Base-by-base conservation (phyloP, 345 rosid genomes). In the Dimocarpus longan region DNA sequence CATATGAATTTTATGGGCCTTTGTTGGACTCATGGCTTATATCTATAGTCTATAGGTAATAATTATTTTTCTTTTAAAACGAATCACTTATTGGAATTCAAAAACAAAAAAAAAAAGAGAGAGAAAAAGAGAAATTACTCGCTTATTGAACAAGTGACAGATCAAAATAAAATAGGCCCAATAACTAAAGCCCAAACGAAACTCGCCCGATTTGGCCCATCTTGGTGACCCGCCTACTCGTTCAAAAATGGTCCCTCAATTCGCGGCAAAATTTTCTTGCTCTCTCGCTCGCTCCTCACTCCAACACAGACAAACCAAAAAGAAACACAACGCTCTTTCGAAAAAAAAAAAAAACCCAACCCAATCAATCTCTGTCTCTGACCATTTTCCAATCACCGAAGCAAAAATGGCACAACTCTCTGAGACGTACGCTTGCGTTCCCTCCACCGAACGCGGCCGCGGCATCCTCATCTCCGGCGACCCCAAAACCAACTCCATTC, bases 391-490 rank as follows among this genome's bases (percentile, higher is more conserved):
- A 12, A 50, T 46, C 52, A 46, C 56, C 56, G 3, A 50, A 15
- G 16, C 57, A 52, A 52, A 60, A 70, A 81, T 80, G 87, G 81
- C 89, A 78, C 84, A 87, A 73, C 93, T 90, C 6, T 78, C 88
- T 1, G 98, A 96, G 76, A 92, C 98, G 75, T 96, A 90, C 66
- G 92, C 93, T 6, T 94, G 97, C 76, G 88, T 91, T 62, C 98
- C 98, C 3, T 89, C 95, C 13, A 92, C 98, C 8, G 99, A 96
- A 82, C 93, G 98, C 26, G 99, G 99, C 83, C 89, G 95, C 0
- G 98, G 99, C 48, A 93, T 94, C 80, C 84, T 94, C 60, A 90
- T 94, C 78, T 88, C 97, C 59, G 98, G 98, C 39, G 84, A 86
- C 70, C 84, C 98, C 0, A 94, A 93, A 59, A 77, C 97, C 83